phyloP scores from a whole-genome alignment of 805 yeast genomes.

The Cyberlindnera euphorbiae region DNA sequence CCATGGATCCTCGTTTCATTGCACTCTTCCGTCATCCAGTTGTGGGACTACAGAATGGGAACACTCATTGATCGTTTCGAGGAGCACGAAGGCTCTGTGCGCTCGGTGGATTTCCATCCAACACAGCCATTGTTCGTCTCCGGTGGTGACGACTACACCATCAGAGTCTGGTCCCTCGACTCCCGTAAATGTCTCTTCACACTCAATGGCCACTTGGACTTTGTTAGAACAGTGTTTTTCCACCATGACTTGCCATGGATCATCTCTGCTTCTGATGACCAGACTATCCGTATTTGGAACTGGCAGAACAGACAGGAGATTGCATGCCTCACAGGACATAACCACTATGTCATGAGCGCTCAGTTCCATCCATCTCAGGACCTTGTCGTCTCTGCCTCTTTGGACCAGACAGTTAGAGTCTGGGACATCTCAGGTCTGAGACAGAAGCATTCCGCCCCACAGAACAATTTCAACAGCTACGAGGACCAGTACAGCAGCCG shows the following conservation, averaged over 20 bases:
- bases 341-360: constrained; percentile 97
- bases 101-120: constrained; percentile 94
- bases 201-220: constrained; percentile 89
- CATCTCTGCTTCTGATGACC: constrained; percentile 93
- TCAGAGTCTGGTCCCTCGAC: constrained; percentile 93
- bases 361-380: constrained; percentile 96
- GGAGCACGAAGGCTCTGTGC: constrained; percentile 97
- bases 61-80: constrained; percentile 93
- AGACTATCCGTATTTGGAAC: constrained; percentile 98
- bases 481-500: constrained; percentile 39
- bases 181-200: constrained; percentile 90
- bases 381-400: constrained; percentile 88
- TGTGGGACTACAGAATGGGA: constrained; percentile 99
- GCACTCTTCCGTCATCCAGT: constrained; percentile 96
- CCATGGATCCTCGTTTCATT: constrained; percentile 96
- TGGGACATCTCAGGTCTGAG: constrained; percentile 97
- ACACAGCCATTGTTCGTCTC: constrained; percentile 96
- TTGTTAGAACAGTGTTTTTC: constrained; percentile 89
- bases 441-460: constrained; percentile 90
- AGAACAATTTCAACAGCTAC: constrained; percentile 32
- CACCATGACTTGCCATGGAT: constrained; percentile 98
- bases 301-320: constrained; percentile 98
- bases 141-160: constrained; percentile 94
- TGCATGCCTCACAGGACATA: constrained; percentile 96
- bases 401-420: constrained; percentile 97